Conservation (phyloP, 2,329 filamentous ascomycete genomes). For the Pseudogymnoascus sp. region DNA sequence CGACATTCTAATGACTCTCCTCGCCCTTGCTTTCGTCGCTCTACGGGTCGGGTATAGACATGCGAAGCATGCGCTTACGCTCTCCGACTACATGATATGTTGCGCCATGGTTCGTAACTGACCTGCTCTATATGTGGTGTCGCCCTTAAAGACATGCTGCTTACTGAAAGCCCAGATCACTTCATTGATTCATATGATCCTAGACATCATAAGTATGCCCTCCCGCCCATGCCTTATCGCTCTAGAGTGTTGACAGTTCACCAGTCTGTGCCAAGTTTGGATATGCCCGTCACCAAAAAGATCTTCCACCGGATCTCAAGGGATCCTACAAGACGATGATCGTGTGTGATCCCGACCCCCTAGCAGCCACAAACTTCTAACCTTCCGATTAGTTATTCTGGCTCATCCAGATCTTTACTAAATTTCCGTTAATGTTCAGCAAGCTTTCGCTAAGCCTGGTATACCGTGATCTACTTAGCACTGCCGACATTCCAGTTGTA, state of each 20-base stretch:
- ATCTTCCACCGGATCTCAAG: neutral
- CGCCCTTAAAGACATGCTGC: neutral
- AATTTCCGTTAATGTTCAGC: slow-evolving; percentile 10
- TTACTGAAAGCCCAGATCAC: neutral
- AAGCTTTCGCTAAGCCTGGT: slow-evolving; percentile 12
- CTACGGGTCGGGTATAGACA: neutral
- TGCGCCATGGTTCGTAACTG: neutral
- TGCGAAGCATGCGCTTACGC: neutral
- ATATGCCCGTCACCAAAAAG: neutral
- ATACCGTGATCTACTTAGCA: slow-evolving; percentile 10
- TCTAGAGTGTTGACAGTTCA: neutral
- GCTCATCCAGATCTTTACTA: slow-evolving; percentile 13
- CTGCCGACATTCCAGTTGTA: slow-evolving; percentile 1
- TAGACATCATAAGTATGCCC: neutral
- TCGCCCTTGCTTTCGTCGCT: neutral
- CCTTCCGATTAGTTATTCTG: slow-evolving; percentile 8
- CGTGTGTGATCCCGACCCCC: neutral
- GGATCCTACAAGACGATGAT: slow-evolving; percentile 4
- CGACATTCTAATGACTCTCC: neutral
- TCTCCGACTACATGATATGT: slow-evolving; percentile 2
- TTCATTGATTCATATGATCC: neutral
- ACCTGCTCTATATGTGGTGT: neutral
- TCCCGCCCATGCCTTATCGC: neutral
- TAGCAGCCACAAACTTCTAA: neutral
- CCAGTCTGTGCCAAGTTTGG: neutral